A percentile compares a stretch with the other conserved stretches of the same genome.
phyloP scores from a whole-genome alignment of 306 rosid genomes.

The Rubus parviflorus region DNA sequence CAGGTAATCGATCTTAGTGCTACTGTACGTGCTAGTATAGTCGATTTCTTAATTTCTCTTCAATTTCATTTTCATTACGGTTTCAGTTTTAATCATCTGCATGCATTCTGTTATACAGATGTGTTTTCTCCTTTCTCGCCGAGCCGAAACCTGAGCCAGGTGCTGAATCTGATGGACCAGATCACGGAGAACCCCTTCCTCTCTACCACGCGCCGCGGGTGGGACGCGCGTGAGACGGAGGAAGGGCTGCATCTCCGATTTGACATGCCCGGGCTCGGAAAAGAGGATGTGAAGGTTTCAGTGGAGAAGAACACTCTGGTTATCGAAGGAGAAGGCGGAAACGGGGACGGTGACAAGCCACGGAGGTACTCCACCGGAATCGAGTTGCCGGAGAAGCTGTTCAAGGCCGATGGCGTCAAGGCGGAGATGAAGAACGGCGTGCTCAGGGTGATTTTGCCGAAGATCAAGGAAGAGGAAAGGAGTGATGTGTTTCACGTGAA shows the following conservation, averaged over 20 bases:
- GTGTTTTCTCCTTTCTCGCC: neutral
- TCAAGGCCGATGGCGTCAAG: slow-evolving; percentile 16
- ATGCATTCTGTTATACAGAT: neutral
- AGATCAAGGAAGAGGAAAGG: slow-evolving; percentile 31
- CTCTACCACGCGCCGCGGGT: slow-evolving; percentile 12
- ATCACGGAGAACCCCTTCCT: slow-evolving; percentile 18
- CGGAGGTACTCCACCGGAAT: slow-evolving; percentile 26
- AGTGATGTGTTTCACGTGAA: slow-evolving; percentile 20
- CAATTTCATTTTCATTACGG: neutral
- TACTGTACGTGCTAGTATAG: neutral
- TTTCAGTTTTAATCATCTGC: neutral
- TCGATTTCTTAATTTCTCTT: neutral
- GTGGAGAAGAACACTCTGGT: slow-evolving; percentile 27
- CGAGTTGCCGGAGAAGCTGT: slow-evolving; percentile 29
- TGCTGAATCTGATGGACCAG: slow-evolving; percentile 6
- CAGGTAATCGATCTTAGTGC: slow-evolving; percentile 28
- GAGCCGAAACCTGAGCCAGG: neutral
- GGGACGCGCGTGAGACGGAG: slow-evolving; percentile 27
- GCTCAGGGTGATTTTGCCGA: slow-evolving; percentile 26
- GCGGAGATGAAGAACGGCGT: slow-evolving; percentile 40
- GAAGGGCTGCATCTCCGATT: slow-evolving; percentile 28
- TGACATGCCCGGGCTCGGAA: slow-evolving; percentile 34
- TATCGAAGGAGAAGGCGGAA: slow-evolving; percentile 24
- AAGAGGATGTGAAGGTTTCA: slow-evolving; percentile 29
- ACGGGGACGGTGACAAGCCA: neutral